Evolutionary conservation across 768 basidiomycete genomes (phyloP).

Genomic region (Trametes maxima): DNA sequence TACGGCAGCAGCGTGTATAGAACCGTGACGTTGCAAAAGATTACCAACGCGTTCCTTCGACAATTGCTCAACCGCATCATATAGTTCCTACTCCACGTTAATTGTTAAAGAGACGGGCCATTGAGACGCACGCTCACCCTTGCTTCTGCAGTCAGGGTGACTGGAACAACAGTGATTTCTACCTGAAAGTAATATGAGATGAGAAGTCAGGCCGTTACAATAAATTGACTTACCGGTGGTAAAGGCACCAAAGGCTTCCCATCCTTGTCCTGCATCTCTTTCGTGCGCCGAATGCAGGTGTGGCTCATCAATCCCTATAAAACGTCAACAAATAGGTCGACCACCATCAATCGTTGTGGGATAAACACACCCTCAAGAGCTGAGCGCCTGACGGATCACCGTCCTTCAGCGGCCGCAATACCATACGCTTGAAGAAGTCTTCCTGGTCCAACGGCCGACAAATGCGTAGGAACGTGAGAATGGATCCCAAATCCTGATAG

Average conservation of each 20-base stretch:
- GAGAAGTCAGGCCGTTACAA: background rate
- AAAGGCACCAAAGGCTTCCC: constrained; percentile 76
- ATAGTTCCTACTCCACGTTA: constrained; percentile 48
- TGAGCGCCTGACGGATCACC: constrained; percentile 70
- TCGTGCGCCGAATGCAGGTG: constrained; percentile 79
- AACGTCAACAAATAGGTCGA: background rate
- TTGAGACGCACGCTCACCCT: constrained; percentile 46
- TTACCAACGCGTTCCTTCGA: constrained; percentile 65
- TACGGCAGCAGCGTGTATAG: constrained; percentile 44
- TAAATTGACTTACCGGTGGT: constrained; percentile 55
- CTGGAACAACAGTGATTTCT: constrained; percentile 74
- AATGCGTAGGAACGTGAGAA: constrained; percentile 83
- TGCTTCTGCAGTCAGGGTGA: constrained; percentile 63
- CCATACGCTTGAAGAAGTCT: constrained; percentile 77
- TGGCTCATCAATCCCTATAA: constrained; percentile 74
- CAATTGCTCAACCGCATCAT: constrained; percentile 66
- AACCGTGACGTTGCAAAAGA: constrained; percentile 46
- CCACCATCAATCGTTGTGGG: background rate
- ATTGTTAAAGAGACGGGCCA: constrained; percentile 9
- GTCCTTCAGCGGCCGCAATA: constrained; percentile 76
- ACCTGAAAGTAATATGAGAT: constrained; percentile 46
- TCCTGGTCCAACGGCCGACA: constrained; percentile 84
- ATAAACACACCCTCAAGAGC: constrained; percentile 58
- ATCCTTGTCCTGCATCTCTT: constrained; percentile 86
- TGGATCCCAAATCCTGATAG: constrained; percentile 81